Evolutionary conservation across 257 asterid species (phyloP).

Genomic region (Solanum arcanum): DNA sequence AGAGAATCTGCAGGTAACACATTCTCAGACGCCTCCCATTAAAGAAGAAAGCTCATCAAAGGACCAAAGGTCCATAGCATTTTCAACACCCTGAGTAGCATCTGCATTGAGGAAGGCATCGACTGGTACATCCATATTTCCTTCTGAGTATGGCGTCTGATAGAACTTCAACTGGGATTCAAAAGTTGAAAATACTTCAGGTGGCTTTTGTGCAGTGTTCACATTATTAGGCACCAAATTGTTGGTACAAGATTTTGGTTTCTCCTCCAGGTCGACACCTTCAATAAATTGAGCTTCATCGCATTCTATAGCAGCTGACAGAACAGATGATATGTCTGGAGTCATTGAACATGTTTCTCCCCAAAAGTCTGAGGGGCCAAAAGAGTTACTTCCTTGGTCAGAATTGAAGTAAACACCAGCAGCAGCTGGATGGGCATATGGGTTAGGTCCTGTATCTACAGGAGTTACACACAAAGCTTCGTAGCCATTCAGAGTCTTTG

Average conservation of each 20-base stretch:
- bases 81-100: slow-evolving; percentile 38
- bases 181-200: slow-evolving; percentile 32
- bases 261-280: slow-evolving; percentile 37
- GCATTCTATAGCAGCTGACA: slow-evolving; percentile 42
- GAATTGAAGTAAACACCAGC: slow-evolving; percentile 45
- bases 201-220: slow-evolving; percentile 2
- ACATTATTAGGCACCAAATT: slow-evolving; percentile 9
- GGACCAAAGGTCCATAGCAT: slow-evolving; percentile 57
- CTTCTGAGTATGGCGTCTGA: slow-evolving; percentile 46
- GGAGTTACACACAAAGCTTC: slow-evolving; percentile 14
- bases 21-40: slow-evolving; percentile 28
- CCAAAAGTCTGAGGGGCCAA: slow-evolving; percentile 72
- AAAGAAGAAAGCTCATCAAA: slow-evolving; percentile 48
- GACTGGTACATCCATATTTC: slow-evolving; percentile 57
- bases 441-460: slow-evolving; percentile 27
- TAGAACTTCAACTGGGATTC: slow-evolving; percentile 59
- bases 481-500: slow-evolving; percentile 23
- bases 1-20: slow-evolving; percentile 1
- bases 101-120: slow-evolving; percentile 57
- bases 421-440: slow-evolving; percentile 26
- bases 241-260: slow-evolving; percentile 24
- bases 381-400: slow-evolving; percentile 72
- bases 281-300: slow-evolving; percentile 33
- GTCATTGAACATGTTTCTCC: slow-evolving; percentile 53
- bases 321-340: slow-evolving; percentile 67